Conservation (phyloP, 2,329 filamentous ascomycete species). For the Aspergillus awamori region DNA sequence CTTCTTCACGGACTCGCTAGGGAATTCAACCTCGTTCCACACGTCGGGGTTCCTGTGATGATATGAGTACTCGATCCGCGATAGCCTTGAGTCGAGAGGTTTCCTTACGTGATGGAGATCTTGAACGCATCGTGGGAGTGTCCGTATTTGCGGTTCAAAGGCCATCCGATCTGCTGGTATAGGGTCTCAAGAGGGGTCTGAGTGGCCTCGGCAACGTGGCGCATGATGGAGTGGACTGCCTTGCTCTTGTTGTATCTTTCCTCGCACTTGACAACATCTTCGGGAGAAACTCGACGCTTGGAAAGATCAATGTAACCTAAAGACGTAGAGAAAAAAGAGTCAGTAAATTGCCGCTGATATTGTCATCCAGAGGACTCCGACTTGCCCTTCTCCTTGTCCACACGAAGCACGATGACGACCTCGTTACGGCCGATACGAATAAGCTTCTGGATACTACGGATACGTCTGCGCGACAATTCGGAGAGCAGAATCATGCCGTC, state of each 20-base stretch:
- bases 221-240: slow-evolving; percentile 98
- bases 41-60: slow-evolving; percentile 79
- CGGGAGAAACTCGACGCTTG: slow-evolving; percentile 94
- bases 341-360: slow-evolving; percentile 16
- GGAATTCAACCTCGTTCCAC: slow-evolving; percentile 90
- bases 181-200: slow-evolving; percentile 90
- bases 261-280: slow-evolving; percentile 98
- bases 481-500: slow-evolving; percentile 99
- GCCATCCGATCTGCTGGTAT: slow-evolving; percentile 95
- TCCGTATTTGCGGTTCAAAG: slow-evolving; percentile 95
- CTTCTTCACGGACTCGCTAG: slow-evolving; percentile 79
- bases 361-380: slow-evolving; percentile 7
- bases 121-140: slow-evolving; percentile 98
- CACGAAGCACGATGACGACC: slow-evolving; percentile 95
- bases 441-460: slow-evolving; percentile 97
- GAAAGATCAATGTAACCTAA: slow-evolving; percentile 94
- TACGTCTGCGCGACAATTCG: slow-evolving; percentile 96
- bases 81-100: background rate
- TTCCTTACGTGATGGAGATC: slow-evolving; percentile 88
- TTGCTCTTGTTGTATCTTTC: slow-evolving; percentile 99
- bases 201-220: slow-evolving; percentile 97
- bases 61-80: slow-evolving; percentile 14
- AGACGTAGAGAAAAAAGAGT: slow-evolving; percentile 19
- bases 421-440: slow-evolving; percentile 98
- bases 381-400: slow-evolving; percentile 97